Evolutionary conservation across 768 basidiomycete species (phyloP).

Genomic region (Termitomyces sp.): DNA sequence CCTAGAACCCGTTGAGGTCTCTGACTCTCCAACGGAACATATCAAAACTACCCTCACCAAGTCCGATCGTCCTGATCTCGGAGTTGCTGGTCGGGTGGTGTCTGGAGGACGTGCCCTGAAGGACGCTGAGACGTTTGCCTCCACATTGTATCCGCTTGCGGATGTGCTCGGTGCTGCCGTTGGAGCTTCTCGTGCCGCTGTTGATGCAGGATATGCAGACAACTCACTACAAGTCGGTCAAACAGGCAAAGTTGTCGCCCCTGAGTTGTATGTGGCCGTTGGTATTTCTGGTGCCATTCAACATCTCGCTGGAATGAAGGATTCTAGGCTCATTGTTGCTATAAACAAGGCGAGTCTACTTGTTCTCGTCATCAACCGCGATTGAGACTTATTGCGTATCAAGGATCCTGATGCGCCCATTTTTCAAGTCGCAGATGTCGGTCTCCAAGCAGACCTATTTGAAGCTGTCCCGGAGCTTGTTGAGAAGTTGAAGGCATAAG

Average conservation of each 20-base stretch:
- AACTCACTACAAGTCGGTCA: conserved; percentile 99
- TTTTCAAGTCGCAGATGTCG: conserved; percentile 96
- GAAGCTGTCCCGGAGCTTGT: conserved; percentile 89
- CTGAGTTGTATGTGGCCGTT: conserved; percentile 92
- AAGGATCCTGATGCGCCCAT: conserved; percentile 98
- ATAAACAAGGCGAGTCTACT: conserved; percentile 78
- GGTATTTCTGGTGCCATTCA: conserved; percentile 99
- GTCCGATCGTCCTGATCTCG: conserved; percentile 91
- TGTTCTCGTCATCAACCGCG: background rate
- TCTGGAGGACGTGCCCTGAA: conserved; percentile 96
- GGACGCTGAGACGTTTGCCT: conserved; percentile 88
- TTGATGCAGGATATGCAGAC: conserved; percentile 97
- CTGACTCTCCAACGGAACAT: conserved; percentile 57
- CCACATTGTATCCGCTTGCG: conserved; percentile 85
- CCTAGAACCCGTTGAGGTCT: conserved; percentile 60
- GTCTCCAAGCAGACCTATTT: conserved; percentile 91
- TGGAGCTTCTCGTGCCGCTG: conserved; percentile 96
- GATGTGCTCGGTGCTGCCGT: conserved; percentile 93
- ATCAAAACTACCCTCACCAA: conserved; percentile 75
- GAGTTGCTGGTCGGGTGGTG: conserved; percentile 82
- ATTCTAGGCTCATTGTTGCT: conserved; percentile 96
- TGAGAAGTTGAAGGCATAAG: conserved; percentile 69
- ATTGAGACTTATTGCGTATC: conserved; percentile 5
- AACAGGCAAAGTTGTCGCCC: conserved; percentile 98
- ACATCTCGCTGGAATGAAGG: conserved; percentile 99